Evolutionary conservation across 164 flowering plant species (phyloP), one percentile per base, ranked within the genome.

Genomic region (Amborella trichopoda): DNA sequence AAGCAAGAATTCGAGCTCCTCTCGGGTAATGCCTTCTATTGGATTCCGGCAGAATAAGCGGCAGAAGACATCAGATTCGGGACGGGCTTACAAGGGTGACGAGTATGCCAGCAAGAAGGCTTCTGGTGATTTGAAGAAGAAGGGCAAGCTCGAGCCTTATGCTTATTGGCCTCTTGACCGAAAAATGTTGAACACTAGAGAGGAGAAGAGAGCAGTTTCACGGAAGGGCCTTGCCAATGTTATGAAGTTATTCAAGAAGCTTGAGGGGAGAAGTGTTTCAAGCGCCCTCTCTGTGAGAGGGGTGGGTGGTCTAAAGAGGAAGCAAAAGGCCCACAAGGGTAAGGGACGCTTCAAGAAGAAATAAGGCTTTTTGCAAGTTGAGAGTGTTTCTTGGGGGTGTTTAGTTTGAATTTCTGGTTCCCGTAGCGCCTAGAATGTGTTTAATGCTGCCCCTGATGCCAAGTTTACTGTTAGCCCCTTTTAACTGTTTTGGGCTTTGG

Each of bases 81-180:
- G 97, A 11, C 77, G 84, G 83, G 95, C 97, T 5, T 79, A 88
- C 55, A 80, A 78, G 0, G 99, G 99, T 2, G 71, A 38, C 0
- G 95, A 88, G 60, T 93, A 93, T 57, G 75, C 76, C 6, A 93
- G 76, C 68, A 93, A 80, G 64, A 93, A 83, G 67, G 99, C 94
- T 8, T 57, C 76, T 53, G 99, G 99, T 19, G 97, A 93, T 60
- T 60, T 93, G 61, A 88, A 72, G 68, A 85, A 64, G 72, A 93
- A 88, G 68, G 93, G 70, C 42, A 93, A 85, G 68, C 90, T 93
- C 39, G 99, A 93, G 61, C 97, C 99, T 26, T 88, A 81, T 61
- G 99, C 99, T 0, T 93, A 88, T 46, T 93, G 99, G 99, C 97
- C 99, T 2, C 87, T 93, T 10, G 99, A 93, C 54, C 72, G 90